Evolutionary conservation across 176 grass and related monocot species (phyloP), one percentile per base, ranked within the genome.

Genomic region (Juncus inflexus): DNA sequence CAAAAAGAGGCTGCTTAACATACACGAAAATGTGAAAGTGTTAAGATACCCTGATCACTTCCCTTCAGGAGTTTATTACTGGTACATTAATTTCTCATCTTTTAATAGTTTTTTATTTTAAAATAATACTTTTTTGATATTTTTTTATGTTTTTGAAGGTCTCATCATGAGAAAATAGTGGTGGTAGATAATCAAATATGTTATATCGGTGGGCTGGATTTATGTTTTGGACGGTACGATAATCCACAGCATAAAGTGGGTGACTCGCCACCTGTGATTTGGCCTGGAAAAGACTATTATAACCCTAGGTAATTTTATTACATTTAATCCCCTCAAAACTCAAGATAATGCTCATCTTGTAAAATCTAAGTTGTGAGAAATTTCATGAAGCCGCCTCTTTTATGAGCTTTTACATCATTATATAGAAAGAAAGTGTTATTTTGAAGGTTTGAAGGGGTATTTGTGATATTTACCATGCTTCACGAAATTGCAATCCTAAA

Each of bases 271-370:
- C 40, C 90, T 69, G 58, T 73, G 35, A 73, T 72, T 83, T 95
- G 90, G 90, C 90, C 90, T 42, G 90, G 90, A 88, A 95, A 95
- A 36, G 90, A 89, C 80, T 95, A 95, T 63, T 95, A 95, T 68
- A 89, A 95, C 69, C 81, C 90, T 3, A 88, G 90, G 90, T 88
- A 86, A 60, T 47, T 73, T 15, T 6, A 15, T 15, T 6, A 15
- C 28, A 53, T 53, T 41, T 64, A 54, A 28, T 9, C 0, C 52
- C 7, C 37, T 0, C 10, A 43, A 41, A 35, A 58, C 37, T 28
- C 19, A 28, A n/a, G n/a, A n/a, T n/a, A n/a, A n/a, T n/a, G n/a
- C n/a, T n/a, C n/a, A n/a, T n/a, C n/a, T n/a, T n/a, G n/a, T n/a
- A n/a, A n/a, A 28, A 28, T 28, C 19, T 28, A 1, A 28, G 1